phyloP scores from a whole-genome alignment of 768 basidiomycete genomes.

The Symmetrospora coprosmae region DNA sequence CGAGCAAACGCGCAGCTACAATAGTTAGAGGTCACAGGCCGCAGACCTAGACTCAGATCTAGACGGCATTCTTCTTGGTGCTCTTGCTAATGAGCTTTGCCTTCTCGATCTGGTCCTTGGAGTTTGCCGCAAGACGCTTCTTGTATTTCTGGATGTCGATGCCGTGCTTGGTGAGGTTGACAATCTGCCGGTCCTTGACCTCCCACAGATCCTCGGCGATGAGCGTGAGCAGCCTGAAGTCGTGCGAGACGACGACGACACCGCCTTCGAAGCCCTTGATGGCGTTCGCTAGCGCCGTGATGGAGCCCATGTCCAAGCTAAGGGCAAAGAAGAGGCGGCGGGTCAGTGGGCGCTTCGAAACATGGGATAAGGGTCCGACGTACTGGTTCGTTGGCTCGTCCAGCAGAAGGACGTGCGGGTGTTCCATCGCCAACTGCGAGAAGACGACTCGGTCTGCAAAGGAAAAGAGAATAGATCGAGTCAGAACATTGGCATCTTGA shows the following conservation, averaged over 20 bases:
- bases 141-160: conserved; percentile 91
- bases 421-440: conserved; percentile 90
- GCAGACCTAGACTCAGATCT: too few relatives aligned
- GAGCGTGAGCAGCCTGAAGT: conserved; percentile 95
- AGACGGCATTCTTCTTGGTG: too few relatives aligned
- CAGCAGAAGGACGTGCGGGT: conserved; percentile 82
- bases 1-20: too few relatives aligned
- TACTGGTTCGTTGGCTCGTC: conserved; percentile 95
- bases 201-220: conserved; percentile 99
- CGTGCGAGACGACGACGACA: conserved; percentile 98
- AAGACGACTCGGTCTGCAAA: conserved; percentile 77
- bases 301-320: conserved; percentile 93
- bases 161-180: conserved; percentile 76
- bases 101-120: conserved; percentile 23
- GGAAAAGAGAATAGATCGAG: too few relatives aligned
- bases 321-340: too few relatives aligned
- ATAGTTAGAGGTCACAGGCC: too few relatives aligned
- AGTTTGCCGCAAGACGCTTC: conserved; percentile 38
- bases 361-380: conserved; percentile 31
- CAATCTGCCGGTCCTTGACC: conserved; percentile 82
- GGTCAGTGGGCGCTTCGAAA: not conserved
- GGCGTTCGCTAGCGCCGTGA: conserved; percentile 84
- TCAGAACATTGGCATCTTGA: not conserved
- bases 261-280: conserved; percentile 97
- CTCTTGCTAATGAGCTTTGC: too few relatives aligned